These are phyloP conservation scores for Talaromyces rugulosus DNA, from an alignment of 2,329 filamentous ascomycete genomes.

Conservation along the genomic window DNA sequence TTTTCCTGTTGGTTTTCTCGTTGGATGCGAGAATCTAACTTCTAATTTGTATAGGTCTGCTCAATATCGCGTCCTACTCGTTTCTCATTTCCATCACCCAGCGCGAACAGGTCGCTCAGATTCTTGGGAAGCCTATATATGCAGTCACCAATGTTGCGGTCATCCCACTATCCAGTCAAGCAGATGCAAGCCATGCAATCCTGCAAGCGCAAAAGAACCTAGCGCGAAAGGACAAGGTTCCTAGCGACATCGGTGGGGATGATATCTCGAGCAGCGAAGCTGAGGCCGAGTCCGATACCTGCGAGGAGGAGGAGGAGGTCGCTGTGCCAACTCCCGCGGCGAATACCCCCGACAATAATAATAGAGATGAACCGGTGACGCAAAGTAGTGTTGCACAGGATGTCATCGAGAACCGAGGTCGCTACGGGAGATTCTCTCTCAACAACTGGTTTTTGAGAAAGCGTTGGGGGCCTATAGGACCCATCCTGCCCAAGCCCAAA, in stretches of 20 bases:
- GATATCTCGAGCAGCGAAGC: neutral
- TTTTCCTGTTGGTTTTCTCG: neutral
- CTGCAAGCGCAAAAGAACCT: slow-evolving; percentile 52
- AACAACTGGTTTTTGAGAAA: slow-evolving; percentile 84
- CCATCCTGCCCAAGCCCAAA: slow-evolving; percentile 38
- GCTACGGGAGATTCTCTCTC: slow-evolving; percentile 83
- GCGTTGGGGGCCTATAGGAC: slow-evolving; percentile 61
- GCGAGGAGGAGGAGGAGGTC: neutral
- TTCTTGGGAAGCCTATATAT: slow-evolving; percentile 78
- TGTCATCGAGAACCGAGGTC: slow-evolving; percentile 76
- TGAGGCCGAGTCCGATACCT: slow-evolving; percentile 6
- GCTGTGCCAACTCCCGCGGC: slow-evolving; percentile 12
- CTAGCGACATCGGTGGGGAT: slow-evolving; percentile 15
- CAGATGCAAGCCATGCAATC: slow-evolving; percentile 70
- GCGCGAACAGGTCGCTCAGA: slow-evolving; percentile 82
- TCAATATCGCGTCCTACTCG: slow-evolving; percentile 73
- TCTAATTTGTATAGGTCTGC: slow-evolving; percentile 58
- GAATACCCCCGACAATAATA: slow-evolving; percentile 24
- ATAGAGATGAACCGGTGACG: slow-evolving; percentile 4
- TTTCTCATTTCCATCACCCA: slow-evolving; percentile 85
- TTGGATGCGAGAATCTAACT: neutral
- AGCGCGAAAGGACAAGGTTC: slow-evolving; percentile 35
- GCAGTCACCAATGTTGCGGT: slow-evolving; percentile 83
- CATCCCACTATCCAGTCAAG: slow-evolving; percentile 76
- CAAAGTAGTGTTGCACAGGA: slow-evolving; percentile 71